Percentiles rank a stretch among this genome's conserved stretches.
Evolutionary conservation across 1,139 yeast genomes (phyloP).

Genomic region (Pichia inconspicua): DNA sequence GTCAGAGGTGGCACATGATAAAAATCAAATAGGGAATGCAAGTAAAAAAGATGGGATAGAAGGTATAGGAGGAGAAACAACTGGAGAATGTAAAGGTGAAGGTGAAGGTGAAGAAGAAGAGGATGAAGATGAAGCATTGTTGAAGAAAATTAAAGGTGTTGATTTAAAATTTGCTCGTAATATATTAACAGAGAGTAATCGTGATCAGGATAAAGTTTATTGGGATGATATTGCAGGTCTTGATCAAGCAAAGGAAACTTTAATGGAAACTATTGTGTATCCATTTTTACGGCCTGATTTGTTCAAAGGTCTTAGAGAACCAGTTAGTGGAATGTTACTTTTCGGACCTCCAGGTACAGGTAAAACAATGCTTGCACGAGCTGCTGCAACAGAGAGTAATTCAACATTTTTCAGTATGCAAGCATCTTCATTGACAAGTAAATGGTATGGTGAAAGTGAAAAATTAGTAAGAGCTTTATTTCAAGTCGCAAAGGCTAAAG

Average conservation of each 20-base stretch:
- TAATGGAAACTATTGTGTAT: constrained; percentile 94
- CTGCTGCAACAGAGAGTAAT: constrained; percentile 94
- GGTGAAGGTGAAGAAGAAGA: constrained; percentile 16
- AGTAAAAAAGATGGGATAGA: neutral
- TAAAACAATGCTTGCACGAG: constrained; percentile 94
- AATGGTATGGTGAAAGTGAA: constrained; percentile 89
- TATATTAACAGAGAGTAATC: constrained; percentile 83
- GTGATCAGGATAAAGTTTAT: constrained; percentile 89
- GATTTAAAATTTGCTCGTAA: constrained; percentile 46
- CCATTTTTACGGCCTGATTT: constrained; percentile 93
- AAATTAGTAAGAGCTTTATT: constrained; percentile 87
- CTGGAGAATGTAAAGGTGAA: neutral
- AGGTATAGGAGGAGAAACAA: neutral
- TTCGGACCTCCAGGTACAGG: constrained; percentile 99
- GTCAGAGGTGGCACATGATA: neutral
- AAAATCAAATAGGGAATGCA: too few species aligned
- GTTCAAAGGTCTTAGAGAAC: constrained; percentile 86
- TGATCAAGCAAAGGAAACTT: constrained; percentile 79
- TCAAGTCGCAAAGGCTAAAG: constrained; percentile 72
- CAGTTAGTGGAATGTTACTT: constrained; percentile 89
- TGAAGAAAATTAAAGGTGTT: constrained; percentile 37
- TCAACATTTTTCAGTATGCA: constrained; percentile 91
- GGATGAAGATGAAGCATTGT: constrained; percentile 49
- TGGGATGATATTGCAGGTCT: constrained; percentile 98
- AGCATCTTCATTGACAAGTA: constrained; percentile 87